phyloP scores from a whole-genome alignment of 208 protist species.

The Phytomonas francai region DNA sequence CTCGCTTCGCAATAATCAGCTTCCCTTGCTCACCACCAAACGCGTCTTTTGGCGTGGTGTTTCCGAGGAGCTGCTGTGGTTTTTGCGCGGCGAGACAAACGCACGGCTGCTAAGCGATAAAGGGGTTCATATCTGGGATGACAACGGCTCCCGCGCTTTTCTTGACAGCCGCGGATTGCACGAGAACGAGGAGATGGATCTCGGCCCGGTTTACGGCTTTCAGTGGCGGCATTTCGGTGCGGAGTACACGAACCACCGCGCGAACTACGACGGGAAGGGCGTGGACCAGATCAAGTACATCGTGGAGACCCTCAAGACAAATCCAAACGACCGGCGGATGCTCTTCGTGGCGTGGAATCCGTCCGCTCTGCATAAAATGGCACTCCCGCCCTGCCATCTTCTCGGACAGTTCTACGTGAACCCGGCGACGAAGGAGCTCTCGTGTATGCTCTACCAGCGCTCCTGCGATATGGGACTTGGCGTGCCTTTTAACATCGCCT shows the following conservation, averaged over 20 bases:
- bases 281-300: constrained; percentile 95
- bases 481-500: constrained; percentile 99
- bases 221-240: constrained; percentile 99
- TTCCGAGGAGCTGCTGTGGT: constrained; percentile 98
- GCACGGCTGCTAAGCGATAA: constrained; percentile 89
- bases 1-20: constrained; percentile 83
- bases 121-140: constrained; percentile 97
- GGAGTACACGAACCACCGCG: constrained; percentile 78
- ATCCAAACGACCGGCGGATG: constrained; percentile 94
- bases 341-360: constrained; percentile 98
- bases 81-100: constrained; percentile 94
- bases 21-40: constrained; percentile 98
- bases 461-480: constrained; percentile 97
- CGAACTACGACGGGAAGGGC: constrained; percentile 91
- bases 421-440: constrained; percentile 82
- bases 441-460: constrained; percentile 92
- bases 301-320: constrained; percentile 88
- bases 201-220: constrained; percentile 98
- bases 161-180: constrained; percentile 92
- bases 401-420: constrained; percentile 96
- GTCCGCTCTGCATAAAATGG: constrained; percentile 91
- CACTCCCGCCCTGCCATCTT: constrained; percentile 97
- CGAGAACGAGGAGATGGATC: constrained; percentile 92
- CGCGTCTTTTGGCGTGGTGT: constrained; percentile 97
- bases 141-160: constrained; percentile 95